A percentile compares a stretch with the other conserved stretches of the same genome.
phyloP scores from a whole-genome alignment of 2,329 filamentous ascomycete genomes.

The Penicillium sp. region DNA sequence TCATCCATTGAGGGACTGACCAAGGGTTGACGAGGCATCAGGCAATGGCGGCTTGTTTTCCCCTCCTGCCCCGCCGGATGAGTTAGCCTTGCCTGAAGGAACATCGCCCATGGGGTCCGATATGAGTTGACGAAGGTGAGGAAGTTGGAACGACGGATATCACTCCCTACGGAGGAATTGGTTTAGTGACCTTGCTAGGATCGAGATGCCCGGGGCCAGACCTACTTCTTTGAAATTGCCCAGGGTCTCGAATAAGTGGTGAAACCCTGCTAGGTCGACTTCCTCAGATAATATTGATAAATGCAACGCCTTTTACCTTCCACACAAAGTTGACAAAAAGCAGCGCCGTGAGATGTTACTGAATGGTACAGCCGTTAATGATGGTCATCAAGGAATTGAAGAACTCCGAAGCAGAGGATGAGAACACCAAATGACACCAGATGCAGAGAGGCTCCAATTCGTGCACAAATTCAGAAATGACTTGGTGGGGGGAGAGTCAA shows the following conservation, averaged over 20 bases:
- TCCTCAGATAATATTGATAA: background rate
- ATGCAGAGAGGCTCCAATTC: no score
- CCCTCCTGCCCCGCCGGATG: slow-evolving; percentile 12
- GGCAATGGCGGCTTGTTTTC: slow-evolving; percentile 10
- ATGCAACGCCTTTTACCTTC: no score
- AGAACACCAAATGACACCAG: background rate
- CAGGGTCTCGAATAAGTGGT: background rate
- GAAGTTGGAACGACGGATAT: background rate
- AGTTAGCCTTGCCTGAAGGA: slow-evolving; percentile 19
- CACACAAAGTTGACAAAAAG: background rate
- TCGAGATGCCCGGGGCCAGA: background rate
- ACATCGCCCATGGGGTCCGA: slow-evolving; percentile 28
- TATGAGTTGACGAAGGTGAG: background rate
- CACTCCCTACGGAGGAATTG: background rate
- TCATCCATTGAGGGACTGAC: slow-evolving; percentile 10
- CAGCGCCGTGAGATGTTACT: background rate
- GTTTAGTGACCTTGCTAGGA: background rate
- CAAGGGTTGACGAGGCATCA: slow-evolving; percentile 7
- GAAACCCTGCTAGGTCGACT: background rate
- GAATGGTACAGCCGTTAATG: background rate
- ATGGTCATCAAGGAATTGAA: background rate
- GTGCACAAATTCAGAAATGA: background rate
- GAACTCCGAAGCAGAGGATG: background rate
- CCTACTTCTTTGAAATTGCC: background rate
- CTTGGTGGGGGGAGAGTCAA: no score